phyloP scores from a whole-genome alignment of 2,329 filamentous ascomycete species.

The Colletotrichum gloeosporioides region DNA sequence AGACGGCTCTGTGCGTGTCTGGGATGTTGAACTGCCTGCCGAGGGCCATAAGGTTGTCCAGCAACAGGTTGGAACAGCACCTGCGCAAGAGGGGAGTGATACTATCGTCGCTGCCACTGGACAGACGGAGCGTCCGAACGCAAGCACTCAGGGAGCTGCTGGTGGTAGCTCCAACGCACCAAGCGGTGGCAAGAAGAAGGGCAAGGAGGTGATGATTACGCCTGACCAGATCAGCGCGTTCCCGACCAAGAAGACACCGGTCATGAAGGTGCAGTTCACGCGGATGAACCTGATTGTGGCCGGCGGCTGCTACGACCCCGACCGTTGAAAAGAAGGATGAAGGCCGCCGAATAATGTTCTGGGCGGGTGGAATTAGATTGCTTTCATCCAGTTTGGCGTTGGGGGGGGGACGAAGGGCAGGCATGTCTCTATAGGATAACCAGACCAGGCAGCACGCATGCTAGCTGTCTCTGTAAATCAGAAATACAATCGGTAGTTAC shows the following conservation, averaged over 20 bases:
- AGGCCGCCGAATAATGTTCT: background rate
- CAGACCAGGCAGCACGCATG: background rate
- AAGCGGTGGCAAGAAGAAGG: conserved; percentile 69
- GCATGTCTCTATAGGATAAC: conserved; percentile 3
- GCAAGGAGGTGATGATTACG: conserved; percentile 88
- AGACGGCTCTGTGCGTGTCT: conserved; percentile 90
- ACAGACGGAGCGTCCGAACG: conserved; percentile 31
- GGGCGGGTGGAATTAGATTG: background rate
- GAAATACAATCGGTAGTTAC: background rate
- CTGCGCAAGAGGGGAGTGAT: conserved; percentile 31
- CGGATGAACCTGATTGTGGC: conserved; percentile 93
- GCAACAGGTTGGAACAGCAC: conserved; percentile 12
- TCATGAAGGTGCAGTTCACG: conserved; percentile 92
- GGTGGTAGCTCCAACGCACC: conserved; percentile 30
- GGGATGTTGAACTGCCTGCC: conserved; percentile 82
- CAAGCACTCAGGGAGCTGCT: conserved; percentile 31
- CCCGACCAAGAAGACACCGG: conserved; percentile 93
- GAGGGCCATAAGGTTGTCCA: conserved; percentile 64
- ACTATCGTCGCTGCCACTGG: conserved; percentile 30
- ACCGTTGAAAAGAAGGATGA: conserved; percentile 38
- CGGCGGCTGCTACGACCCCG: conserved; percentile 72
- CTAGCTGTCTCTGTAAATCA: conserved; percentile 3
- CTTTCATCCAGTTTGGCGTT: conserved; percentile 19
- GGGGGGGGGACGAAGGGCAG: conserved; percentile 3
- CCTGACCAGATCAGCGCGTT: conserved; percentile 95